These are phyloP conservation scores for Fusarium temperatum DNA, from an alignment of 2,329 filamentous ascomycete genomes.

Conservation along the genomic window DNA sequence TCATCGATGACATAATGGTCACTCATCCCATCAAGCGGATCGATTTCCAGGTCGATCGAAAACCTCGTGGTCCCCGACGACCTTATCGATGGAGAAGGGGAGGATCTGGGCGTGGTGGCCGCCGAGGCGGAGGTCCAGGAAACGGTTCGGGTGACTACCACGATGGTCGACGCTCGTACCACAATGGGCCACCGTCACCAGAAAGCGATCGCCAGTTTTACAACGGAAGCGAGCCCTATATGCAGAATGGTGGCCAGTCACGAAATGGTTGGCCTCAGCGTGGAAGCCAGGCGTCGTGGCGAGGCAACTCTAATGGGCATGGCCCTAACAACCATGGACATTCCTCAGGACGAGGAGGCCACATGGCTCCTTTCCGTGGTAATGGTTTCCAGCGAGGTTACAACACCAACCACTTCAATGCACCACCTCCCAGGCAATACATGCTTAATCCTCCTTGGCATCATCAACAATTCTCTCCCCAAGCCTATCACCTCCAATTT, in stretches of 20 bases:
- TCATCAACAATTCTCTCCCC: slow-evolving; percentile 11
- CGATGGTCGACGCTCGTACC: background rate
- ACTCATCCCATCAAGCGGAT: slow-evolving; percentile 73
- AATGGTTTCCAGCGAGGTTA: slow-evolving; percentile 18
- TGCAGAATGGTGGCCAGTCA: background rate
- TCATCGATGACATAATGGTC: slow-evolving; percentile 70
- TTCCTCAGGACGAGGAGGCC: background rate
- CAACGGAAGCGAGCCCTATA: background rate
- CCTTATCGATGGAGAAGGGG: slow-evolving; percentile 40
- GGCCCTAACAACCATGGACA: background rate
- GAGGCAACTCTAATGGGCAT: slow-evolving; percentile 20
- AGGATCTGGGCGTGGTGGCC: slow-evolving; percentile 35
- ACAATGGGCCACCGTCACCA: slow-evolving; percentile 3
- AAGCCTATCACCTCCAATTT: slow-evolving; percentile 20
- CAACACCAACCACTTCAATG: background rate
- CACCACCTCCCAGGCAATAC: slow-evolving; percentile 8
- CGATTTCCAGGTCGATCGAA: slow-evolving; percentile 67
- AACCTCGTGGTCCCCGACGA: slow-evolving; percentile 47
- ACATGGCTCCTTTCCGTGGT: slow-evolving; percentile 10
- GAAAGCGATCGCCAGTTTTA: slow-evolving; percentile 21
- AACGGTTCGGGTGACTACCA: background rate
- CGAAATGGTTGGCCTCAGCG: slow-evolving; percentile 3
- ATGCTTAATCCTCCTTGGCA: background rate
- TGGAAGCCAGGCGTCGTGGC: slow-evolving; percentile 18
- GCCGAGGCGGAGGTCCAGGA: slow-evolving; percentile 1